Evolutionary conservation across 805 yeast species (phyloP), one percentile per base, ranked within the genome.

Genomic region (Torulaspora gathmanii): DNA sequence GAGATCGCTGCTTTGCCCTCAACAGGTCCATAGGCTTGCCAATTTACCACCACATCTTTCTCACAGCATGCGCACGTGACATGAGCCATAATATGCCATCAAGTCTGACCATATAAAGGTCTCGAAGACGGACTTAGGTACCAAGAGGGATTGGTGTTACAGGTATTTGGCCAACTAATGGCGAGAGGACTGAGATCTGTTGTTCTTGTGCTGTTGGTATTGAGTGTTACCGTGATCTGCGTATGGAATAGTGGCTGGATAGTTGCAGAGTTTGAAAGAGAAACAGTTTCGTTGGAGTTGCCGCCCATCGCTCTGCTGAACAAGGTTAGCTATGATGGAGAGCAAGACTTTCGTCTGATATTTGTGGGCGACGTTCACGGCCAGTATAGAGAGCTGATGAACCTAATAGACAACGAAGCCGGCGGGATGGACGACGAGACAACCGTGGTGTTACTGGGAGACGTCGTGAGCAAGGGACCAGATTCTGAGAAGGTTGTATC

Each of bases 321-420:
- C 9, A 31, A 38, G 33, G 37, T 45, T 15, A 29, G 38, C 10
- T 28, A 37, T 29, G 45, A 46, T 5, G 29, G 17, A 17, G 39
- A 48, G 10, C 37, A 34, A 2, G 48, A 44, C 15, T 33, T 42
- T 16, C 70, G 95, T 48, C 58, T 85, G 12, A 71, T 91, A 3
- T 59, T 88, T 37, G 72, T 90, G 20, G 97, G 98, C 3, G 98
- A 90, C 62, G 78, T 90, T 17, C 98, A 90, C 66, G 97, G 96
- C 1, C 80, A 82, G 54, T 78, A 72, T 55, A 65, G 70, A 6
- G 79, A 78, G 55, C 67, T 89, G 44, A 60, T 61, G 45, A 65
- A 70, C 39, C 68, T 91, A 33, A 65, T 90, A 44, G 55, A 70
- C 26, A 37, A 41, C 7, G 74, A 78, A 55, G 55, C 78, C 16